Evolutionary conservation across 495 filamentous ascomycete species (phyloP), one percentile per base, ranked within the genome.

Genomic region (Amphirosellinia nigrospora): DNA sequence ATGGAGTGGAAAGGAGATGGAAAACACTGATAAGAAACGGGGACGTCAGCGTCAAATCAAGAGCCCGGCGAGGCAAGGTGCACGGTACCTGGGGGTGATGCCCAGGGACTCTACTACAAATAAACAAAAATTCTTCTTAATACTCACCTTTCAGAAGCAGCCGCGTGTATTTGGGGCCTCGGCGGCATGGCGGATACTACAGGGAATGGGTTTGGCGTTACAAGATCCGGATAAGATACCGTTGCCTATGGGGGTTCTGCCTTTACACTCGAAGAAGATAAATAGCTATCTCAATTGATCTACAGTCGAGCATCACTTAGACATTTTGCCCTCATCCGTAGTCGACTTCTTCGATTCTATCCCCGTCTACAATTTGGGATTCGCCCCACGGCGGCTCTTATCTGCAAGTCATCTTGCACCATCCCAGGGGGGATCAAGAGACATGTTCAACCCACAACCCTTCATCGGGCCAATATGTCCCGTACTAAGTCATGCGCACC

Each of bases 1-100:
- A 83, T 23, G 90, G 88, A 69, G 80, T 93, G n/a, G 89, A 90
- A 28, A 82, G 83, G 62, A 80, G 92, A 75, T 94, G 91, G 91
- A 89, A 89, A 79, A 86, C 87, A 61, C 81, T 88, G 65, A 84
- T 92, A 74, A 77, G 89, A 10, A 85, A 83, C 26, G 87, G 90
- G 21, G 89, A 91, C 19, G 82, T 91, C 36, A 86, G 86, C 15
- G 79, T 92, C 68, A 86, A 84, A 75, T 76, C 79, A 78, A 73
- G 83, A 74, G 73, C 74, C 72, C 74, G 82, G 67, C 77, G 84
- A 73, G 79, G 78, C 74, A 81, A 82, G 77, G 74, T 86, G 69
- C 79, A 88, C 77, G 75, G 82, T 72, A 84, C 84, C 59, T 83
- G 84, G 86, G 73, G 84, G 80, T 85, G 81, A 86, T 69, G 68